A percentile compares a stretch with the other conserved stretches of the same genome.
phyloP scores from a whole-genome alignment of 73 alveolate species.

The Urostyla sp. region DNA sequence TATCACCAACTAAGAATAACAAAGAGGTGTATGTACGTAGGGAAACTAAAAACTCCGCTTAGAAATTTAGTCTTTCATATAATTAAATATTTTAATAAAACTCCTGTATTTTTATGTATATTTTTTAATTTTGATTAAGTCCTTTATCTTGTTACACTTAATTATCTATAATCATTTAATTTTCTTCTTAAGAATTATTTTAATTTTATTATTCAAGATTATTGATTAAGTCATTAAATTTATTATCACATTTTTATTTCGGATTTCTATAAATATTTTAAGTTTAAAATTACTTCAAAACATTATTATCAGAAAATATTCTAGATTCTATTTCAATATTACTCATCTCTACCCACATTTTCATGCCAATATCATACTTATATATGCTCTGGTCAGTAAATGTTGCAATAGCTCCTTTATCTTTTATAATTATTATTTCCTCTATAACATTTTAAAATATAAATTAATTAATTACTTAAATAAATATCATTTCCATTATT shows the following conservation, averaged over 20 bases:
- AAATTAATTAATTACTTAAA: neutral
- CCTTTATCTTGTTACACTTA: neutral
- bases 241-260: neutral
- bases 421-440: neutral
- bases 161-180: neutral
- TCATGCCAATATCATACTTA: conserved; percentile 7
- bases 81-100: neutral
- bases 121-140: neutral
- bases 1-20: conserved; percentile 8
- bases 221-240: neutral
- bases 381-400: conserved; percentile 1
- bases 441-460: conserved; percentile 1
- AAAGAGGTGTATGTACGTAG: conserved; percentile 11
- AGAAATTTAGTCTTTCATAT: conserved; percentile 26
- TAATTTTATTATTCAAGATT: neutral
- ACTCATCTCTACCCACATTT: conserved; percentile 26
- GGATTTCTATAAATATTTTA: neutral
- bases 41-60: conserved; percentile 17
- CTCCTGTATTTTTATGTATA: neutral
- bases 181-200: neutral
- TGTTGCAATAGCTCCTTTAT: conserved; percentile 24
- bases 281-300: neutral
- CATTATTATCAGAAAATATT: neutral
- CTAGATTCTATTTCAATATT: neutral
- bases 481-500: neutral